These are phyloP conservation scores for Xylariaceae sp. DNA, from an alignment of 2,329 filamentous ascomycete genomes.

Conservation along the genomic window DNA sequence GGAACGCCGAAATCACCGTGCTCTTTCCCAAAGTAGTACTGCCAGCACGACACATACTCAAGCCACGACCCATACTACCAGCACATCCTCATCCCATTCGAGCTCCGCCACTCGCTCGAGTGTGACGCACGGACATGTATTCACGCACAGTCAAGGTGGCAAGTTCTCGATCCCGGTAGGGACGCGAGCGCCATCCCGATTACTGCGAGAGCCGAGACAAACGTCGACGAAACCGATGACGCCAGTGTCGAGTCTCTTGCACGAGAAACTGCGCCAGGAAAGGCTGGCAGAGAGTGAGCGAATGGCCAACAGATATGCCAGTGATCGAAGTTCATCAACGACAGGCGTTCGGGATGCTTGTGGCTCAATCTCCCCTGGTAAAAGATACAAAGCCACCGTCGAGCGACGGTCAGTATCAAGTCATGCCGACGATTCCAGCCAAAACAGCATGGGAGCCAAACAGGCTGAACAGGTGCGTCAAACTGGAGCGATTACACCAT, in stretches of 20 bases:
- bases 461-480: slow-evolving; percentile 59
- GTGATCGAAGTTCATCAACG: slow-evolving; percentile 34
- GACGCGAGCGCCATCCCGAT: slow-evolving; percentile 35
- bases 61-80: slow-evolving; percentile 37
- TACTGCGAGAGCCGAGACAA: slow-evolving; percentile 38
- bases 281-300: slow-evolving; percentile 45
- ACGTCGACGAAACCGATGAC: slow-evolving; percentile 36
- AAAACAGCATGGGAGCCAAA: slow-evolving; percentile 56
- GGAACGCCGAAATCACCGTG: slow-evolving; percentile 34
- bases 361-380: slow-evolving; percentile 36
- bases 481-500: background rate
- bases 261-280: slow-evolving; percentile 49
- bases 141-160: slow-evolving; percentile 36
- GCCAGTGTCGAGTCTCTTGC: slow-evolving; percentile 46
- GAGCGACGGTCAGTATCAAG: slow-evolving; percentile 40
- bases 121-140: slow-evolving; percentile 35
- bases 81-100: slow-evolving; percentile 38
- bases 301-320: slow-evolving; percentile 33
- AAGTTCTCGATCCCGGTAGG: slow-evolving; percentile 25
- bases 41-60: slow-evolving; percentile 36
- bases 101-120: slow-evolving; percentile 33
- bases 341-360: slow-evolving; percentile 33
- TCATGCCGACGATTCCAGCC: slow-evolving; percentile 38
- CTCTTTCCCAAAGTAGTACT: slow-evolving; percentile 40
- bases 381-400: slow-evolving; percentile 28